phyloP scores from a whole-genome alignment of 2,329 filamentous ascomycete species.

The Falciphora oryzae region DNA sequence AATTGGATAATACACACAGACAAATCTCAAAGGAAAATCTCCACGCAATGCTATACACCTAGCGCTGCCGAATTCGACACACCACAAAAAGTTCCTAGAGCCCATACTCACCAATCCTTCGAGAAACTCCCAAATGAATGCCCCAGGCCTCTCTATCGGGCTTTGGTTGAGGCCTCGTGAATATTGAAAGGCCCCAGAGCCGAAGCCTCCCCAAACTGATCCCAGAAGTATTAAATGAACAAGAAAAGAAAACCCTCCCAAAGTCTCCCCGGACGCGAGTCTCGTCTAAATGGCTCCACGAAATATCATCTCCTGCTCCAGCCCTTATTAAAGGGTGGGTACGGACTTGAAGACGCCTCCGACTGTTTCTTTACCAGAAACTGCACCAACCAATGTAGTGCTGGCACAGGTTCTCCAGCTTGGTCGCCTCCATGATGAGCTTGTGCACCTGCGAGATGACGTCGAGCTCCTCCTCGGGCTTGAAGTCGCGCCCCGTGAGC shows the following conservation, averaged over 20 bases:
- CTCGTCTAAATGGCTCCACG: background rate
- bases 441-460: constrained; percentile 89
- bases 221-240: background rate
- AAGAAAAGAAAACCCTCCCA: background rate
- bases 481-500: constrained; percentile 89
- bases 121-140: background rate
- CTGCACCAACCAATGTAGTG: constrained; percentile 99
- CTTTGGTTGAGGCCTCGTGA: background rate
- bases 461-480: constrained; percentile 74
- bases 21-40: background rate
- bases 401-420: constrained; percentile 94
- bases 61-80: background rate
- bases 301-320: background rate
- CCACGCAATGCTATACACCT: background rate
- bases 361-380: constrained; percentile 65
- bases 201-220: background rate
- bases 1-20: background rate
- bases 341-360: too few relatives aligned
- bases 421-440: constrained; percentile 90
- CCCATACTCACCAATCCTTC: background rate
- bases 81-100: background rate
- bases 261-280: background rate
- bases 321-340: too few relatives aligned
- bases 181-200: background rate
- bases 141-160: background rate